Conservation (phyloP, 2,329 filamentous ascomycete genomes). For the Capronia americana region DNA sequence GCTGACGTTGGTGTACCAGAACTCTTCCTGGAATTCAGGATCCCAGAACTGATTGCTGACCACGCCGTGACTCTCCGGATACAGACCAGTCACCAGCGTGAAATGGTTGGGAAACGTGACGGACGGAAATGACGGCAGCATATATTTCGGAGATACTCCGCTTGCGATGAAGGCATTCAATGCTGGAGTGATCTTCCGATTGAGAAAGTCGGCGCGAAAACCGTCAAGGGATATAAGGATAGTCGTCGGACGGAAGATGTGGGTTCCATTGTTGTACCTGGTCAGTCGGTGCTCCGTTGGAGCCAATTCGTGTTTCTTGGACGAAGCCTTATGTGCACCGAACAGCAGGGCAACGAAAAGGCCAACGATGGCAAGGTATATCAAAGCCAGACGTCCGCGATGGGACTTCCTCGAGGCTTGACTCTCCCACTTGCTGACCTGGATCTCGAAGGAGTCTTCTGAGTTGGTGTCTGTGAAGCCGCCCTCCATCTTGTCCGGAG, state of each 20-base stretch:
- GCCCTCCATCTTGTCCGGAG: slow-evolving; percentile 81
- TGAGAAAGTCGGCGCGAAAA: slow-evolving; percentile 91
- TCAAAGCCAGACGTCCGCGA: slow-evolving; percentile 36
- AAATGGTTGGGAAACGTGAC: slow-evolving; percentile 98
- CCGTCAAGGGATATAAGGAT: slow-evolving; percentile 94
- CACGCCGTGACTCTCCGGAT: slow-evolving; percentile 90
- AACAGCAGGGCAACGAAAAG: slow-evolving; percentile 63
- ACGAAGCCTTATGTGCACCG: slow-evolving; percentile 62
- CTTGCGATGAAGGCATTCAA: slow-evolving; percentile 78
- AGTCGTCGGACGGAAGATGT: slow-evolving; percentile 87
- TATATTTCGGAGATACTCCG: slow-evolving; percentile 88
- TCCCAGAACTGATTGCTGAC: slow-evolving; percentile 98
- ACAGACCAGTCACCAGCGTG: slow-evolving; percentile 87
- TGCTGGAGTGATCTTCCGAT: slow-evolving; percentile 80
- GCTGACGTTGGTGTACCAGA: slow-evolving; percentile 67
- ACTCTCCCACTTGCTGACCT: slow-evolving; percentile 48
- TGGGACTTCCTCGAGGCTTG: slow-evolving; percentile 39
- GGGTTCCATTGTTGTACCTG: slow-evolving; percentile 77
- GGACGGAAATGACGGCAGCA: slow-evolving; percentile 92
- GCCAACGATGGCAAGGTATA: slow-evolving; percentile 52
- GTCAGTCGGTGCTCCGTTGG: slow-evolving; percentile 34
- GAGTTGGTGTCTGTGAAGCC: slow-evolving; percentile 69
- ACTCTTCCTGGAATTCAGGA: slow-evolving; percentile 74
- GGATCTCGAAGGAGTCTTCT: slow-evolving; percentile 64
- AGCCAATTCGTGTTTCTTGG: slow-evolving; percentile 43